Base-by-base conservation (phyloP, 2,329 filamentous ascomycete species). In the Claviceps sp. region DNA sequence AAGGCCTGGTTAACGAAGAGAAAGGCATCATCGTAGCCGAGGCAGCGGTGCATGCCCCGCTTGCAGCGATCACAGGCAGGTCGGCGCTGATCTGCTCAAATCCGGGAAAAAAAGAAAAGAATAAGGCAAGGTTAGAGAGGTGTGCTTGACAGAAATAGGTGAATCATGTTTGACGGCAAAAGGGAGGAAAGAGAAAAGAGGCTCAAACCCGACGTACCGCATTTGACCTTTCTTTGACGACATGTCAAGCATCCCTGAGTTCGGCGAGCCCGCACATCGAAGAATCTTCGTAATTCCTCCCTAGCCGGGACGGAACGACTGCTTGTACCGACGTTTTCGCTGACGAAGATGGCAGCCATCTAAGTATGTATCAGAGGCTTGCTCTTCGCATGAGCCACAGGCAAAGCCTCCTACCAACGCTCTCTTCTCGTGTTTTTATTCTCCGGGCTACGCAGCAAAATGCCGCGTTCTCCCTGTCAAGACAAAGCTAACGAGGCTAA, bases 1-100 rank as follows among this genome's bases (percentile, higher is more conserved):
- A 52, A 18, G 2, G 51, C 51, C 51, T 52, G 51, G 14, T 52
- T 52, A 37, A 52, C 51, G 22, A 52, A 52, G 26, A 52, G 51
- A 41, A 52, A 52, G 14, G 51, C 40, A 11, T 52, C 47, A 18
- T 52, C 47, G 42, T 52, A 52, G 45, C 51, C 51, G 14, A 49
- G 51, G 41, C 51, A 52, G 16, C 43, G 47, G 34, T 52, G 51
- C 51, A 52, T 37, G 47, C 51, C 47, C 30, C 34, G 46, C 30
- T 50, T 52, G 43, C 51, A 52, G 22, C 51, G 46, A 40, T 46
- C 46, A 42, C 51, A 52, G 22, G 26, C 51, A 34, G 51, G 51
- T 6, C 51, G 51, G 24, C 41, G 51, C 38, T 52, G 51, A 46
- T 52, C 51, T 49, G 26, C 13, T 49, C 26, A 8, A 3, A n/a